Evolutionary conservation across 2,329 filamentous ascomycete genomes (phyloP), one percentile per base, ranked within the genome.

Genomic region (Colletotrichum lindemuthianum): DNA sequence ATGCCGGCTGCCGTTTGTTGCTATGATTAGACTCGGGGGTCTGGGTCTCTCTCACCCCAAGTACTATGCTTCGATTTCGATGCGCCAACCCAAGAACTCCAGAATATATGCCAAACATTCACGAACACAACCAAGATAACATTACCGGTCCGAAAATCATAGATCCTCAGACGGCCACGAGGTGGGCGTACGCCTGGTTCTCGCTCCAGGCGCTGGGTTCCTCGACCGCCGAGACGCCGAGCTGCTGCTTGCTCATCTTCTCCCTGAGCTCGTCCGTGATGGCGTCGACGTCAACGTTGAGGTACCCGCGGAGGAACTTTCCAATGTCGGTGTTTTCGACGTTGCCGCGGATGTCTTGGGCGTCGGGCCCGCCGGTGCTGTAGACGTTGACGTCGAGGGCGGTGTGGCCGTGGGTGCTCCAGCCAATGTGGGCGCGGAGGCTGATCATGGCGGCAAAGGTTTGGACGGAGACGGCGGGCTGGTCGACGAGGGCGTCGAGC

Each of bases 301-400:
- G 85, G 72, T 96, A 99, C 8, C 88, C 81, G 8, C 88, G 82
- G 63, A 99, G 78, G 76, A 97, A 99, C 48, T 86, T 81, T 39
- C 96, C 96, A 1, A 99, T 85, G 33, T 98, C 93, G 0, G 90
- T 98, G 75, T 99, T 99, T 81, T 99, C 96, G 59, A 96, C 90
- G 75, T 98, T 98, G 8, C 95, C 95, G 3, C 87, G 81, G 7
- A 97, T 82, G 12, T 84, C 82, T 47, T 86, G 84, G 1, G 89
- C 86, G 41, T 86, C 83, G 0, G 86, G 83, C 4, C 92, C 89
- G 49, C 84, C 83, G 0, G 91, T 94, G 56, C 92, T 90, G 79
- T 98, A 99, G 69, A 99, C 92, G 77, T 99, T 99, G 52, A 99
- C 96, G 74, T 99, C 96, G 8, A 96, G 93, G 55, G 90, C 96